Evolutionary conservation across 768 basidiomycete species (phyloP).

Genomic region (Pleurotus platypus): DNA sequence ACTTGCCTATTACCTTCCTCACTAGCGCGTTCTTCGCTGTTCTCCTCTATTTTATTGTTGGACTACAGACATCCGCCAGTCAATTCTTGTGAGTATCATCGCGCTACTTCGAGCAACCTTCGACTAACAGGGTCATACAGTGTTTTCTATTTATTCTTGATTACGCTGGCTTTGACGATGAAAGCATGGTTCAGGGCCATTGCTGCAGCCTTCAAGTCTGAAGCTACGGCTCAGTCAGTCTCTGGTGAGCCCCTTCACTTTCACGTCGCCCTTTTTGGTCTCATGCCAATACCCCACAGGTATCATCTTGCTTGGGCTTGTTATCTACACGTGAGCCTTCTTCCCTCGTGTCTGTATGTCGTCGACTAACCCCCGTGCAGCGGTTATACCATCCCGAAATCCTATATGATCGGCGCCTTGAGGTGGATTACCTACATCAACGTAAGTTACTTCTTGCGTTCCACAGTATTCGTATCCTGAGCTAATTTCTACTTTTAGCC

Average conservation of each 20-base stretch:
- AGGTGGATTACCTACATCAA: conserved; percentile 67
- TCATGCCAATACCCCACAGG: conserved; percentile 11
- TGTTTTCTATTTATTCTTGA: conserved; percentile 56
- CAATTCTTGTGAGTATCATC: conserved; percentile 61
- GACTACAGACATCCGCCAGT: conserved; percentile 46
- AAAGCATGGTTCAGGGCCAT: conserved; percentile 73
- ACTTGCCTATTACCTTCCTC: conserved; percentile 52
- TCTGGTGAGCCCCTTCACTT: conserved; percentile 36
- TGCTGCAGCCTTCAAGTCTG: conserved; percentile 54
- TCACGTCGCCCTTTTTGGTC: conserved; percentile 8
- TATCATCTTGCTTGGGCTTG: conserved; percentile 45
- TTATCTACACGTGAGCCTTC: conserved; percentile 48
- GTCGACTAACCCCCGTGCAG: conserved; percentile 11
- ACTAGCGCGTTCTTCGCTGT: conserved; percentile 42
- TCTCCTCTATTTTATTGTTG: conserved; percentile 60
- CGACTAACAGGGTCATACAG: conserved; percentile 23
- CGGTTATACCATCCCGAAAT: conserved; percentile 58
- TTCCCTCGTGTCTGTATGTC: conserved; percentile 6
- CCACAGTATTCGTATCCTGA: not conserved
- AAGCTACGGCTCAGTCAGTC: conserved; percentile 60
- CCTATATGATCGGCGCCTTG: conserved; percentile 65
- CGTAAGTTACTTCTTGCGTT: conserved; percentile 24
- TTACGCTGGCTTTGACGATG: conserved; percentile 59
- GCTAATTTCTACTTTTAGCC: conserved; percentile 36
- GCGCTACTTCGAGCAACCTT: not conserved